Conservation (phyloP, 768 basidiomycete species). For the Leccinum olivaceopallidum region DNA sequence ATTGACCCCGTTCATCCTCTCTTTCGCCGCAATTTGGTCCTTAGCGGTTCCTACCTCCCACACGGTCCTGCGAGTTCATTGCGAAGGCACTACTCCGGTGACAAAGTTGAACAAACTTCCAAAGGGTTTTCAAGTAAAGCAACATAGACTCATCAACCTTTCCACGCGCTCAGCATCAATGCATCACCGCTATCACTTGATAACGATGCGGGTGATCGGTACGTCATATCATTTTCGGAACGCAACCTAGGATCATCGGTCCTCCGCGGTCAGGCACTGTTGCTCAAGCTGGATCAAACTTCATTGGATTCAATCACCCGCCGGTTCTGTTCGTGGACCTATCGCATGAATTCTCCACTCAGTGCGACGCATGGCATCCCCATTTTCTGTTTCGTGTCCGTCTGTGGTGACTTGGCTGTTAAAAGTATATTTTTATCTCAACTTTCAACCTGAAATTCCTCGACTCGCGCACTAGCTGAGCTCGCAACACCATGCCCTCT, state of each 20-base stretch:
- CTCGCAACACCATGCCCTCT: slow-evolving; percentile 26
- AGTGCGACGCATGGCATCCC: neutral
- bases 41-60: neutral
- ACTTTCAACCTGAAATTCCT: neutral
- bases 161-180: neutral
- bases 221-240: neutral
- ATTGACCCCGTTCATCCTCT: neutral
- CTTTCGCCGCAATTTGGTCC: neutral
- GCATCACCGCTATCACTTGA: neutral
- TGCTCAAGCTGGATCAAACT: slow-evolving; percentile 1
- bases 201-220: neutral
- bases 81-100: neutral
- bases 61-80: neutral
- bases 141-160: neutral
- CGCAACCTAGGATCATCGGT: neutral
- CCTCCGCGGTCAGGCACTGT: neutral
- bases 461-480: neutral
- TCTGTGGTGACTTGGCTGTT: neutral
- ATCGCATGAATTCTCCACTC: neutral
- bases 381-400: neutral
- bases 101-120: neutral
- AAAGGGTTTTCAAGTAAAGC: neutral
- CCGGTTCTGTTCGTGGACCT: neutral
- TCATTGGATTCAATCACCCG: neutral
- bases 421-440: neutral